These are phyloP conservation scores for Xylaria sp. DNA, from an alignment of 2,329 filamentous ascomycete genomes.

Conservation along the genomic window DNA sequence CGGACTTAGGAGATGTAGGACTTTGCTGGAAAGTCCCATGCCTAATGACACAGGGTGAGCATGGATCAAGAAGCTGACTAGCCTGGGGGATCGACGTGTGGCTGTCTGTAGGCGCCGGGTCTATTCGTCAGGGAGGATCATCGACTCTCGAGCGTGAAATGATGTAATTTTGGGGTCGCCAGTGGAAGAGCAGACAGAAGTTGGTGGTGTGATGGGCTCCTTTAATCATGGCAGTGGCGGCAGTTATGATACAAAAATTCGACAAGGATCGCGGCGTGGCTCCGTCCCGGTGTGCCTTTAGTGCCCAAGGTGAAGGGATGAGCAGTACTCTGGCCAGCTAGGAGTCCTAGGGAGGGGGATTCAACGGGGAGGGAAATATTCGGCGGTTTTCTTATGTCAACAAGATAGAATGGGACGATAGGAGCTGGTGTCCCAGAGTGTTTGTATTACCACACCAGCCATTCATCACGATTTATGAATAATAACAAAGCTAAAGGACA, in stretches of 20 bases:
- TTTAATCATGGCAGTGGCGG: neutral
- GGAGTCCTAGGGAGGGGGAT: neutral
- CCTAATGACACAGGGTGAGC: conserved; percentile 6
- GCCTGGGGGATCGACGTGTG: conserved; percentile 3
- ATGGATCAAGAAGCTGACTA: neutral
- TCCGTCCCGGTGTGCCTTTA: neutral
- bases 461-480: neutral
- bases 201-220: neutral
- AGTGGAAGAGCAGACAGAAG: neutral
- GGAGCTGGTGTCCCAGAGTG: neutral
- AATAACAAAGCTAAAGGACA: neutral
- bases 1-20: neutral
- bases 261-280: neutral
- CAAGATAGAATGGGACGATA: neutral
- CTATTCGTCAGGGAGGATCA: conserved; percentile 3
- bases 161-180: neutral
- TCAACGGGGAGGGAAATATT: neutral
- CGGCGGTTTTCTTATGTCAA: neutral
- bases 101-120: neutral
- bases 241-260: neutral
- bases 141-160: neutral
- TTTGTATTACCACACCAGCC: neutral
- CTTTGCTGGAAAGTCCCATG: neutral
- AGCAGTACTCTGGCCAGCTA: neutral
- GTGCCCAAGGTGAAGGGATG: neutral